Percentiles rank a stretch among this genome's conserved stretches.
Evolutionary conservation across 805 yeast species (phyloP).

Genomic region (Scheffersomyces stipitis): DNA sequence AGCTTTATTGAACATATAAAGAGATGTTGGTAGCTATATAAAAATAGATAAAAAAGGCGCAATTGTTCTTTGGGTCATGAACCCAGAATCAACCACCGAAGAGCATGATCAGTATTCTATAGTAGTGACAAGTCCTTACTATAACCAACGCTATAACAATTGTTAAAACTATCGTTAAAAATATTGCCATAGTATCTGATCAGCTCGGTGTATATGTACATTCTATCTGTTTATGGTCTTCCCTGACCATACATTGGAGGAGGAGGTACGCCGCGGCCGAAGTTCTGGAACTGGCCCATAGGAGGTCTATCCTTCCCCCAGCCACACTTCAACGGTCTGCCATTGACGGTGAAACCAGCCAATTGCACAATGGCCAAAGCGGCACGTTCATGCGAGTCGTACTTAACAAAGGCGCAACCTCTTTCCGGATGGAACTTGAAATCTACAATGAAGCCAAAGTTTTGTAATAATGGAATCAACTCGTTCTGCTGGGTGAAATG

Average conservation of each 20-base stretch:
- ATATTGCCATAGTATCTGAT: too few species aligned
- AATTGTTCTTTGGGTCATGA: too few species aligned
- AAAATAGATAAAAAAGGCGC: too few species aligned
- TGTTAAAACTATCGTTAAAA: too few species aligned
- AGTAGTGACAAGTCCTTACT: too few species aligned
- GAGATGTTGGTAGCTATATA: too few species aligned
- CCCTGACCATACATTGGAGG: constrained; percentile 30
- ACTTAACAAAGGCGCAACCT: constrained; percentile 87
- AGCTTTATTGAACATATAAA: too few species aligned
- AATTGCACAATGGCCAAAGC: constrained; percentile 84
- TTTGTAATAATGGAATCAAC: constrained; percentile 69
- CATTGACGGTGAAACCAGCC: constrained; percentile 67
- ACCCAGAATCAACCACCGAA: too few species aligned
- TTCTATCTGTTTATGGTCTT: constrained; percentile 15
- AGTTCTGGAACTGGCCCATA: constrained; percentile 24
- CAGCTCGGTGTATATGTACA: too few species aligned
- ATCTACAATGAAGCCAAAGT: constrained; percentile 80
- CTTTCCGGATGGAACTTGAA: constrained; percentile 77
- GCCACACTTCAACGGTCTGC: constrained; percentile 77
- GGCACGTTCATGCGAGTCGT: constrained; percentile 84
- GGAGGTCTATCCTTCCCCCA: constrained; percentile 73
- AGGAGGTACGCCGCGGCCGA: constrained; percentile 21
- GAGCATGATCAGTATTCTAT: too few species aligned
- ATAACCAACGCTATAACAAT: too few species aligned
- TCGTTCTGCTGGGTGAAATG: constrained; percentile 74